phyloP scores from a whole-genome alignment of 768 basidiomycete genomes.

The Tylopilus sp. region DNA sequence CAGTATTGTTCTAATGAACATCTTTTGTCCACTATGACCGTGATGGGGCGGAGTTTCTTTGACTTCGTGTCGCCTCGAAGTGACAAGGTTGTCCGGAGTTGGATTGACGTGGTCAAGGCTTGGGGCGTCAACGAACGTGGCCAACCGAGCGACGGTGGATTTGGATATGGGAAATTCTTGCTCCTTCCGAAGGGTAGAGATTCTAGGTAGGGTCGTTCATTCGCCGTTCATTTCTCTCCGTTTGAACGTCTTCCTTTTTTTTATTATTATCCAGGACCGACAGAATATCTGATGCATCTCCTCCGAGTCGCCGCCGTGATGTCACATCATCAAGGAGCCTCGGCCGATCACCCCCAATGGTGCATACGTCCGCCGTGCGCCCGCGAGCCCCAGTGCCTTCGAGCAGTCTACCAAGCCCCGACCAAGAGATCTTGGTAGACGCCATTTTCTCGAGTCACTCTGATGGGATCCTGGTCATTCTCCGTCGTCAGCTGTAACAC shows the following conservation, averaged over 20 bases:
- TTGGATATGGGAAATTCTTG: conserved; percentile 74
- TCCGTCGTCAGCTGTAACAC: conserved; percentile 36
- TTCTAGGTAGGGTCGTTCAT: conserved; percentile 37
- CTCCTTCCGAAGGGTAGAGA: conserved; percentile 58
- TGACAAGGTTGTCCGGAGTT: conserved; percentile 62
- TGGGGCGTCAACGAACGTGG: conserved; percentile 86
- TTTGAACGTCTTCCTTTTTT: background rate
- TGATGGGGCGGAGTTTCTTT: conserved; percentile 66
- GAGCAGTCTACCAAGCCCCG: background rate
- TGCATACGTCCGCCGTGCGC: conserved; percentile 1
- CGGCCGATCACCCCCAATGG: conserved; percentile 7
- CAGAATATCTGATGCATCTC: conserved; percentile 23
- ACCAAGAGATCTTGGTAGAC: conserved; percentile 55
- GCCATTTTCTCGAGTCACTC: conserved; percentile 86
- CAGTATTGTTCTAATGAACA: conserved; percentile 74
- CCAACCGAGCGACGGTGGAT: conserved; percentile 80
- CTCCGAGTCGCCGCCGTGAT: conserved; percentile 31
- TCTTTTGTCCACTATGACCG: conserved; percentile 54
- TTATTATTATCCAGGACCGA: conserved; percentile 18
- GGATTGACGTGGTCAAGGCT: conserved; percentile 75
- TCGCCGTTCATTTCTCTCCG: background rate
- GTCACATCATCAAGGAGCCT: conserved; percentile 17
- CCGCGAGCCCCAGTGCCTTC: conserved; percentile 9
- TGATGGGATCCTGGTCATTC: conserved; percentile 78
- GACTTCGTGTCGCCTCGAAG: conserved; percentile 68